Evolutionary conservation across 441 rosid species (phyloP), one percentile per base, ranked within the genome.

Genomic region (Metrosideros polymorpha): DNA sequence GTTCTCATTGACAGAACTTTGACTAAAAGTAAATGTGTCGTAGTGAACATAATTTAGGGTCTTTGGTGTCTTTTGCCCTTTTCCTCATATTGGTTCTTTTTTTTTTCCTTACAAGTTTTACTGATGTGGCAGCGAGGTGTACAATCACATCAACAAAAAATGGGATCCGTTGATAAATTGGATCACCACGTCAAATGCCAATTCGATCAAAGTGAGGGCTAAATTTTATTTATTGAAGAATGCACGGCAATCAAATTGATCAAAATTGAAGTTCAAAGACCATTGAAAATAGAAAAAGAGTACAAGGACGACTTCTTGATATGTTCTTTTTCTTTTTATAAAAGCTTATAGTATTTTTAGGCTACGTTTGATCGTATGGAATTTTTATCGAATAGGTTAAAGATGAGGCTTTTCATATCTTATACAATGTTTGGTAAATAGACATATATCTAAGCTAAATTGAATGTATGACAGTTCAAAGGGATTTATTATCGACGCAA

Each of bases 331-430:
- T 56, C 7, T 12, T n/a, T 57, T 12, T 12, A 56, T 1, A 56
- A 12, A 12, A 0, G 0, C 32, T 12, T 27, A 27, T 2, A 56
- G 0, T n/a, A 2, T 14, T 43, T 43, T 43, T 43, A 7, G 47
- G 47, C 7, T 43, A 6, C 7, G 7, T 43, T 43, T 43, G 1
- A 0, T 7, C 47, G 47, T 43, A 2, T 43, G 47, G 8, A 43
- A 8, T 43, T 39, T 43, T 5, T 43, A 6, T 43, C 47, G 8
- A 43, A 43, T 43, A 6, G 7, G 47, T 6, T 43, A 43, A 43
- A 43, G 47, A 43, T 6, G n/a, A n/a, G n/a, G n/a, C n/a, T n/a
- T n/a, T n/a, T n/a, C n/a, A n/a, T n/a, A n/a, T n/a, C n/a, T n/a
- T n/a, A n/a, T n/a, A n/a, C n/a, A n/a, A n/a, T n/a, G n/a, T n/a